phyloP scores from a whole-genome alignment of 208 protist species.

The Leishmania guyanensis region DNA sequence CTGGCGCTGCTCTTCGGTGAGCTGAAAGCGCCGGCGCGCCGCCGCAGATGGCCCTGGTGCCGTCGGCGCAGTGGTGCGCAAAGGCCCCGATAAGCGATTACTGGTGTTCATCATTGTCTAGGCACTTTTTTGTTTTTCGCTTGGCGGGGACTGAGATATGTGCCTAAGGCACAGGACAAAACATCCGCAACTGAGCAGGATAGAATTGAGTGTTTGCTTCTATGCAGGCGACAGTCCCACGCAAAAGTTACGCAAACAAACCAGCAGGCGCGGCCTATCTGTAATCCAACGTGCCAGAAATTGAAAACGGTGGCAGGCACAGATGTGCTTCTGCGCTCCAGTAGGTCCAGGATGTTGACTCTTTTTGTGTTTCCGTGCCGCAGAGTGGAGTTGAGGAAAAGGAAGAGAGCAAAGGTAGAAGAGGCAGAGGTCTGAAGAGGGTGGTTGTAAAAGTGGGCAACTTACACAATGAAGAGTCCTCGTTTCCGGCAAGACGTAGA shows the following conservation, averaged over 20 bases:
- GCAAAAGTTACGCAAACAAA: neutral
- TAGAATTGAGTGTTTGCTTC: neutral
- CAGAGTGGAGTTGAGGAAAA: neutral
- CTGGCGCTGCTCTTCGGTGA: conserved; percentile 98
- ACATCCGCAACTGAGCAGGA: neutral
- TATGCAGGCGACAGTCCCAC: neutral
- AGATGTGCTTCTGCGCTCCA: neutral
- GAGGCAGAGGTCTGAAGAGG: neutral
- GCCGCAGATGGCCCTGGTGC: conserved; percentile 31
- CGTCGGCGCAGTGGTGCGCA: conserved; percentile 47
- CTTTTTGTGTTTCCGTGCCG: neutral
- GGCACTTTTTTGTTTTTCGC: neutral
- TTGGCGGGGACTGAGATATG: neutral
- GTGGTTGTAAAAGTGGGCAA: neutral
- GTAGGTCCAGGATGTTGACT: neutral
- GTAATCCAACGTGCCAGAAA: neutral
- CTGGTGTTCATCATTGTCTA: conserved; percentile 26
- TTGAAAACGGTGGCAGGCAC: neutral
- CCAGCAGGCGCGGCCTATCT: neutral
- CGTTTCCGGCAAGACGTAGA: neutral
- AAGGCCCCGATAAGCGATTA: conserved; percentile 38
- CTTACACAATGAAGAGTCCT: neutral
- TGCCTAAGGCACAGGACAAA: neutral
- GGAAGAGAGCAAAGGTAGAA: neutral
- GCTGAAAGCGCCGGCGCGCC: conserved; percentile 90